Percentiles rank a stretch among this genome's conserved stretches.
These are phyloP conservation scores for Gossypium turneri DNA, from an alignment of 345 rosid genomes.

Conservation along the genomic window DNA sequence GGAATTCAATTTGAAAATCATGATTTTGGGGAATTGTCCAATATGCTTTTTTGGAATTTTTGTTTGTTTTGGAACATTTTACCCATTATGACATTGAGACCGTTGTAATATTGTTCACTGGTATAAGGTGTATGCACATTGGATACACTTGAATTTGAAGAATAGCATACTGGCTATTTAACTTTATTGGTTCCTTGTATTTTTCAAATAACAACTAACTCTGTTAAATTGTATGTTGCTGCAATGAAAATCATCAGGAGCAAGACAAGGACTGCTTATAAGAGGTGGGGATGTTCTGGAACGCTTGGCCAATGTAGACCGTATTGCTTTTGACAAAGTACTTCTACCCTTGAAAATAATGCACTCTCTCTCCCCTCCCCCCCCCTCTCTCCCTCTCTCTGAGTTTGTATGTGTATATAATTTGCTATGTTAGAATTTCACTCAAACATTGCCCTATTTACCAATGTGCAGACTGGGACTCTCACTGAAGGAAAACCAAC, in stretches of 20 bases:
- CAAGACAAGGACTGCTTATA: constrained; percentile 88
- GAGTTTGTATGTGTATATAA: not conserved
- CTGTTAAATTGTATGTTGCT: constrained; percentile 6
- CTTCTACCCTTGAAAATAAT: not conserved
- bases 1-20: not conserved
- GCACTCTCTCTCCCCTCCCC: not conserved
- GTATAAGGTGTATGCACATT: not conserved
- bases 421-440: not conserved
- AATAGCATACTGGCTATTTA: not conserved
- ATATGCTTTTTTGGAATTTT: not conserved
- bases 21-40: not conserved
- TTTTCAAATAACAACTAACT: not conserved
- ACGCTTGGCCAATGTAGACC: constrained; percentile 72
- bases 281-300: constrained; percentile 97
- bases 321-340: constrained; percentile 91
- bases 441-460: constrained; percentile 2
- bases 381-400: not conserved
- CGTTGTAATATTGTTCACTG: not conserved
- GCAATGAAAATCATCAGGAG: constrained; percentile 56
- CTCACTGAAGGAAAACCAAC: constrained; percentile 90
- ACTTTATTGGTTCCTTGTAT: not conserved
- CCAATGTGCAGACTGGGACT: constrained; percentile 72
- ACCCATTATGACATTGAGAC: not conserved
- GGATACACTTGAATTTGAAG: constrained; percentile 8
- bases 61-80: not conserved